Evolutionary conservation across 2,329 filamentous ascomycete species (phyloP).

Genomic region (Mycosphaerelloides madeirae): DNA sequence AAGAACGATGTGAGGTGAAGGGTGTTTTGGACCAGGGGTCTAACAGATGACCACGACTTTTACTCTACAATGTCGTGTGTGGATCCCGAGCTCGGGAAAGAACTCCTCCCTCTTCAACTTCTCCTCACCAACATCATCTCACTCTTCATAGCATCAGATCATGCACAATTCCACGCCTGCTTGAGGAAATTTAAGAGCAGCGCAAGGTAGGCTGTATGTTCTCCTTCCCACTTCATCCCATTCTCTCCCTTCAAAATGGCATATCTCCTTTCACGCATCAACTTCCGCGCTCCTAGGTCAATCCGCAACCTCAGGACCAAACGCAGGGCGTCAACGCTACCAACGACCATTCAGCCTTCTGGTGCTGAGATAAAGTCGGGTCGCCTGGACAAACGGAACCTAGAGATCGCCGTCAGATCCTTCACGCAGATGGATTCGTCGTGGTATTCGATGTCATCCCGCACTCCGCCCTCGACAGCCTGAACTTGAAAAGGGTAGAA

Average conservation of each 20-base stretch:
- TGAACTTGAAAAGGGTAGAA: conserved; percentile 57
- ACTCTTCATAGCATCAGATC: neutral
- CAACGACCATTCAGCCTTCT: conserved; percentile 8
- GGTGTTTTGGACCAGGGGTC: no score
- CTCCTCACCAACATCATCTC: neutral
- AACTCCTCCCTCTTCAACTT: neutral
- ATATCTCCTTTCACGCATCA: no score
- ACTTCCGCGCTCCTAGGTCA: no score
- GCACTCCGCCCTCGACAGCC: conserved; percentile 47
- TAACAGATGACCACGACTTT: no score
- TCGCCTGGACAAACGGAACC: conserved; percentile 6
- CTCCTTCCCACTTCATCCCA: neutral
- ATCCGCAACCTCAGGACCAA: neutral
- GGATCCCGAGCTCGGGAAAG: neutral
- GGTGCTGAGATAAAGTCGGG: conserved; percentile 6
- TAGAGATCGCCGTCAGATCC: conserved; percentile 12
- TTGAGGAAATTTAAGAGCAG: no score
- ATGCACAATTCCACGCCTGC: no score
- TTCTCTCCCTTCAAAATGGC: no score
- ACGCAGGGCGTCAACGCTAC: conserved; percentile 5
- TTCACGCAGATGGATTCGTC: conserved; percentile 49
- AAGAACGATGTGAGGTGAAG: no score
- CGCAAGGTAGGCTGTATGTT: neutral
- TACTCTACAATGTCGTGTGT: no score
- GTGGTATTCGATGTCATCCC: conserved; percentile 52